Evolutionary conservation across 768 basidiomycete genomes (phyloP).

Genomic region (Pholiota molesta): DNA sequence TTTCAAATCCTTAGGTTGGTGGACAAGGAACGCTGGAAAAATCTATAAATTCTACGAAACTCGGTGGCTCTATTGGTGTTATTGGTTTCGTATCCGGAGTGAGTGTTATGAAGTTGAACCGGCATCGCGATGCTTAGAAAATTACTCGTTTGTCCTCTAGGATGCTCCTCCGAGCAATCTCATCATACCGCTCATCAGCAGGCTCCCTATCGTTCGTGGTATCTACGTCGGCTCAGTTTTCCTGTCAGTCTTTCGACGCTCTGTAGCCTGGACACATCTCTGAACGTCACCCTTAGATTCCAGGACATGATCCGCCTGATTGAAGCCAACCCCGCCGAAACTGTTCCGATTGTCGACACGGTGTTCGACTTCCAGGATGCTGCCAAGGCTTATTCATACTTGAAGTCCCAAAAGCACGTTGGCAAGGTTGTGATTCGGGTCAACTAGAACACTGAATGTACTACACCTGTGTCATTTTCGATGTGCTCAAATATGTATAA

Average conservation of each 20-base stretch:
- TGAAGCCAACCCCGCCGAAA: slow-evolving; percentile 38
- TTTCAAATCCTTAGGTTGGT: slow-evolving; percentile 46
- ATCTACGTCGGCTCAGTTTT: slow-evolving; percentile 59
- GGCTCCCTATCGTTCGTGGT: slow-evolving; percentile 48
- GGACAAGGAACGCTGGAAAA: slow-evolving; percentile 52
- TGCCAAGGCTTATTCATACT: slow-evolving; percentile 52
- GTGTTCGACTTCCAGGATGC: slow-evolving; percentile 61
- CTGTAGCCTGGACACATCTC: background rate
- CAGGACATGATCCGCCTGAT: slow-evolving; percentile 55
- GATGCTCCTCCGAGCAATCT: background rate
- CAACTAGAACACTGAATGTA: background rate
- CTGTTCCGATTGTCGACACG: slow-evolving; percentile 57
- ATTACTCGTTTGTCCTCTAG: background rate
- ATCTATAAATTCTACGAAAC: slow-evolving; percentile 39
- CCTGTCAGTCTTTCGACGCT: slow-evolving; percentile 42
- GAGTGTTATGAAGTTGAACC: background rate
- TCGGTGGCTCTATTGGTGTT: slow-evolving; percentile 47
- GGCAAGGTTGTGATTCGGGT: slow-evolving; percentile 58
- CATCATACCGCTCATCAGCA: slow-evolving; percentile 31
- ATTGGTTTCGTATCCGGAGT: slow-evolving; percentile 52
- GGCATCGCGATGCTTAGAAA: background rate
- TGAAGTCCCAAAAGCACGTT: slow-evolving; percentile 57
- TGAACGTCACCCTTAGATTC: slow-evolving; percentile 38
- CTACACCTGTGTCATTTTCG: no score
- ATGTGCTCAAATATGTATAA: no score